A percentile compares a stretch with the other conserved stretches of the same genome.
phyloP scores from a whole-genome alignment of 2,329 filamentous ascomycete species.

The Fusarium irregulare region DNA sequence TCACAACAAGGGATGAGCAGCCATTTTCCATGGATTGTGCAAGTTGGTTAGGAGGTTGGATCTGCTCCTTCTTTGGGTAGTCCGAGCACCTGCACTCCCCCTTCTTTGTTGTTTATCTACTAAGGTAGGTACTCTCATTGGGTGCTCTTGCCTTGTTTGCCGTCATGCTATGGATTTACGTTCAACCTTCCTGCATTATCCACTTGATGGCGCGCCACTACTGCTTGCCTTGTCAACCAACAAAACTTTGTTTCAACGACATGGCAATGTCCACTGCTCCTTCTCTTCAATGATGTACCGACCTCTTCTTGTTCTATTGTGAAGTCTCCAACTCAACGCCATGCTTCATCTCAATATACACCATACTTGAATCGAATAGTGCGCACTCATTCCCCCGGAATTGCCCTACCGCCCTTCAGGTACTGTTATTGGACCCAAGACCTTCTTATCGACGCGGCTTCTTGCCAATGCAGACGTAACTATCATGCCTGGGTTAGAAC shows the following conservation, averaged over 20 bases:
- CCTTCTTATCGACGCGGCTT: constrained; percentile 56
- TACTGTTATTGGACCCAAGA: neutral
- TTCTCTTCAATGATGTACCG: neutral
- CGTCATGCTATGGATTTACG: constrained; percentile 4
- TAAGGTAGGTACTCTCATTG: neutral
- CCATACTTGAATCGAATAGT: neutral
- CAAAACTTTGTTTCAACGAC: constrained; percentile 45
- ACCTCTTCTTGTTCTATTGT: neutral
- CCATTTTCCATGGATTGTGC: constrained; percentile 25
- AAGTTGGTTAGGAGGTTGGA: constrained; percentile 7
- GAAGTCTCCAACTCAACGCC: neutral
- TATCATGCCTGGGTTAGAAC: constrained; percentile 45
- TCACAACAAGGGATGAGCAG: constrained; percentile 35
- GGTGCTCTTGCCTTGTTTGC: constrained; percentile 8
- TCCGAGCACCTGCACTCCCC: constrained; percentile 24
- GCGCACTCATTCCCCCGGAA: neutral
- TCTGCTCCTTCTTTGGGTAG: constrained; percentile 1
- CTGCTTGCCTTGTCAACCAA: constrained; percentile 26
- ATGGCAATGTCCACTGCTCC: neutral
- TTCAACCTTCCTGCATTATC: constrained; percentile 34
- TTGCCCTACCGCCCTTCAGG: neutral
- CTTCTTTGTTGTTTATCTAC: neutral
- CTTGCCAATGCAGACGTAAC: constrained; percentile 72
- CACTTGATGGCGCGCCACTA: constrained; percentile 37
- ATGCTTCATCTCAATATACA: neutral